Conservation (phyloP, 1,139 yeast species). For the Arxiozyma slooffiae region DNA sequence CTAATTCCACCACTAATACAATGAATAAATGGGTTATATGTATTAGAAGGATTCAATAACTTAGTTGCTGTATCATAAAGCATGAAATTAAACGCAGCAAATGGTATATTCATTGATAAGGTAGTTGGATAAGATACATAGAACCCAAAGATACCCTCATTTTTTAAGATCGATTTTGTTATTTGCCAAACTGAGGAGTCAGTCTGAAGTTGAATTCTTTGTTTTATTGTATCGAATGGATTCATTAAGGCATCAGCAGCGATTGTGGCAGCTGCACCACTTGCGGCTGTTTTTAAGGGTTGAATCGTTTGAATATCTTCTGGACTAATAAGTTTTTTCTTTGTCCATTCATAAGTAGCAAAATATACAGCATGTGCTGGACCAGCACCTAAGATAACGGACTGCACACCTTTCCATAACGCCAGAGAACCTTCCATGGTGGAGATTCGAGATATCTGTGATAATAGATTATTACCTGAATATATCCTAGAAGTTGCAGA, state of each 20-base stretch:
- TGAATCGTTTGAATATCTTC: conserved; percentile 31
- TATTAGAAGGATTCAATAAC: conserved; percentile 64
- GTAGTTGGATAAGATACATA: conserved; percentile 94
- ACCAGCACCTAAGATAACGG: conserved; percentile 95
- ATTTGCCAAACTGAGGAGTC: conserved; percentile 31
- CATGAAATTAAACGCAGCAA: conserved; percentile 90
- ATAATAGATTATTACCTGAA: conserved; percentile 37
- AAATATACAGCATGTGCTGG: conserved; percentile 98
- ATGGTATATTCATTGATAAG: conserved; percentile 83
- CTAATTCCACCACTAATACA: conserved; percentile 92
- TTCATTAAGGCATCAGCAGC: conserved; percentile 95
- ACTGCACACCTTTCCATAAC: conserved; percentile 89
- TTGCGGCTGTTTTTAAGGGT: conserved; percentile 72
- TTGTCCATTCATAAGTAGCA: conserved; percentile 86
- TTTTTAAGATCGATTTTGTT: conserved; percentile 44
- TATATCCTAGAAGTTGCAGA: conserved; percentile 15
- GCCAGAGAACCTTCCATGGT: conserved; percentile 87
- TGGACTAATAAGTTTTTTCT: conserved; percentile 31
- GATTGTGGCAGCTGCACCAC: conserved; percentile 91
- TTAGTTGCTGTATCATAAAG: conserved; percentile 80
- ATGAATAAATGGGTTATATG: conserved; percentile 83
- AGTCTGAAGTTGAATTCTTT: conserved; percentile 56
- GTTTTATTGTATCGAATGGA: conserved; percentile 93
- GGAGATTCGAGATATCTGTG: conserved; percentile 63
- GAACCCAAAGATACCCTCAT: conserved; percentile 77